Percentiles rank a stretch among this genome's conserved stretches.
Evolutionary conservation across 768 basidiomycete genomes (phyloP).

Genomic region (Scleroderma citrinum): DNA sequence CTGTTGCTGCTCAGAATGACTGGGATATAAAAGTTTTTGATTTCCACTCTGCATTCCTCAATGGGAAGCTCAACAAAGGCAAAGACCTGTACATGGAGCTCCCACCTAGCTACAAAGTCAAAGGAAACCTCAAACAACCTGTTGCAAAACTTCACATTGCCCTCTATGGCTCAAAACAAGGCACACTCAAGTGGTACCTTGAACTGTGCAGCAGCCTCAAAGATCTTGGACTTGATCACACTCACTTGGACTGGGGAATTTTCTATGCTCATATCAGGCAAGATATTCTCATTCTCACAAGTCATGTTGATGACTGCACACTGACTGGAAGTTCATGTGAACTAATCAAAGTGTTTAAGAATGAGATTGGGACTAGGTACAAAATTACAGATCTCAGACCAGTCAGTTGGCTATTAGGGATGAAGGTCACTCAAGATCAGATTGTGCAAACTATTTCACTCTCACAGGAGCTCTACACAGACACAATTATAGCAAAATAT

Average conservation of each 20-base stretch:
- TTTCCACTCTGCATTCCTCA: no score
- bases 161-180: neutral
- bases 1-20: no score
- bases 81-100: neutral
- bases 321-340: neutral
- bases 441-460: neutral
- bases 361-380: neutral
- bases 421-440: neutral
- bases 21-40: no score
- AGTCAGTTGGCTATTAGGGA: no score
- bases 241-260: neutral
- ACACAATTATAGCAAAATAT: slow-evolving; percentile 24
- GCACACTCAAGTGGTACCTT: no score
- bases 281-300: no score
- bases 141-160: neutral
- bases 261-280: no score
- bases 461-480: slow-evolving; percentile 20
- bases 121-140: neutral
- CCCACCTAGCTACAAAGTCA: neutral
- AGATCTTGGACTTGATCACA: neutral
- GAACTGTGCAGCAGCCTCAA: slow-evolving; percentile 12
- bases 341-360: neutral
- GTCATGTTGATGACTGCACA: neutral
- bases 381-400: neutral
- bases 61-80: no score